Base-by-base conservation (phyloP, 23 red algal species). In the Cyanidiococcus yangmingshanensis region DNA sequence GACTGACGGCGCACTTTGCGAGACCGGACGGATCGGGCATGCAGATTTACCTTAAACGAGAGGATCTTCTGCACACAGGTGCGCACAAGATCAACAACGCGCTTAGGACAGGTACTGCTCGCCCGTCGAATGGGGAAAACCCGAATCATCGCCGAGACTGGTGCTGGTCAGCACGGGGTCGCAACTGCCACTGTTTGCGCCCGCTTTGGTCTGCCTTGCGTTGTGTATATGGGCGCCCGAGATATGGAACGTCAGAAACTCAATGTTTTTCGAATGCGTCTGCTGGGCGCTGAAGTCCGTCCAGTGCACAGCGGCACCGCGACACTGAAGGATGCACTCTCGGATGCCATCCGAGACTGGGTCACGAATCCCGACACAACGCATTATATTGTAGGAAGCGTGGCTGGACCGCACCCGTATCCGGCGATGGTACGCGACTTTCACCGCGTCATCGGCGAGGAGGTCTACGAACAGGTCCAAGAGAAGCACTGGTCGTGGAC, bases 71-170 rank as follows among this genome's bases (percentile, higher is more conserved):
- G 57, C 94, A 98, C 76, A 98, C 94, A 0, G 94, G 94, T 37
- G 94, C 94, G 29, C 94, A 98, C 77, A 98, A 98, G 87, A 98
- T 98, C 59, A 98, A 98, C 74, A 98, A 98, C 76, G 90, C 94
- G 2, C 77, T 98, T 39, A n/a, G 88, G 67, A 0, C 94, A 98
- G 57, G 86, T 84, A 54, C 57, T 98, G 39, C 81, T 98, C n/a
- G 94, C 94, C 58, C 41, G 67, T 21, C 85, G 89, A 34, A 76
- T 98, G 50, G 94, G 94, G 26, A 91, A 89, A 80, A 98, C 67
- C 40, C 84, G 94, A 15, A 91, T 98, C 75, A 98, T 98, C 68
- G 94, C 94, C 1, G 94, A 98, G 86, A 98, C 94, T 21, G 94
- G 94, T n/a, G 94, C 94, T 27, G 94, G 94, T 1, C 94, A 98